phyloP scores from a whole-genome alignment of 2,329 filamentous ascomycete genomes.

The Penicillium sp. region DNA sequence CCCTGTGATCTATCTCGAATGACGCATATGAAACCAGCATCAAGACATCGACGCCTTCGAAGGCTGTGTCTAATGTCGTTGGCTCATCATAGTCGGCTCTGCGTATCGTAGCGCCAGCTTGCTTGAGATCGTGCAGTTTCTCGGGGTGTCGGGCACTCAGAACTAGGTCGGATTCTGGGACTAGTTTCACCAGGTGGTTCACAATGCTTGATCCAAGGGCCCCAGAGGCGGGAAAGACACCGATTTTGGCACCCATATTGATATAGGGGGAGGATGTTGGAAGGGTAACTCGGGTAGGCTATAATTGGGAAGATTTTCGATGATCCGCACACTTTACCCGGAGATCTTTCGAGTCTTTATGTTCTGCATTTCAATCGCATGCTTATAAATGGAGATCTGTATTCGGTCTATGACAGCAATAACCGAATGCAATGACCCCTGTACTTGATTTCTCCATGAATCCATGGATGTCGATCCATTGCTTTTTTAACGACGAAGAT shows the following conservation, averaged over 20 bases:
- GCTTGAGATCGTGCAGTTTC: constrained; percentile 14
- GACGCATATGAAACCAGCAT: constrained; percentile 59
- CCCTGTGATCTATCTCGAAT: constrained; percentile 49
- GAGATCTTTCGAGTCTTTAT: neutral
- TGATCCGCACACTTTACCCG: neutral
- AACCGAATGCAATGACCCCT: neutral
- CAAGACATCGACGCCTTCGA: constrained; percentile 52
- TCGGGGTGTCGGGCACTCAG: constrained; percentile 47
- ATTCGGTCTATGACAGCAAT: neutral
- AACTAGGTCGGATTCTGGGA: constrained; percentile 49
- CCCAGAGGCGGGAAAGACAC: constrained; percentile 53
- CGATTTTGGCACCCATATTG: constrained; percentile 26
- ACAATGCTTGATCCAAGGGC: constrained; percentile 54
- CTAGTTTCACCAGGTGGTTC: constrained; percentile 48
- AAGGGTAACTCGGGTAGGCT: neutral
- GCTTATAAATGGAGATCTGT: constrained; percentile 1
- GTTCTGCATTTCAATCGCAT: neutral
- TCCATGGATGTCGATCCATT: neutral
- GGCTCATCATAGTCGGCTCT: constrained; percentile 54
- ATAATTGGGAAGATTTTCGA: neutral
- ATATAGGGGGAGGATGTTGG: neutral
- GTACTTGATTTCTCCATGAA: neutral
- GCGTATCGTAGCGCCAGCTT: constrained; percentile 26
- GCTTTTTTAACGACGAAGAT: neutral
- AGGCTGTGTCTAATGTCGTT: constrained; percentile 48